Evolutionary conservation across 1,284 basidiomycete species (phyloP), one percentile per base, ranked within the genome.

Genomic region (Cryptococcus sp.): DNA sequence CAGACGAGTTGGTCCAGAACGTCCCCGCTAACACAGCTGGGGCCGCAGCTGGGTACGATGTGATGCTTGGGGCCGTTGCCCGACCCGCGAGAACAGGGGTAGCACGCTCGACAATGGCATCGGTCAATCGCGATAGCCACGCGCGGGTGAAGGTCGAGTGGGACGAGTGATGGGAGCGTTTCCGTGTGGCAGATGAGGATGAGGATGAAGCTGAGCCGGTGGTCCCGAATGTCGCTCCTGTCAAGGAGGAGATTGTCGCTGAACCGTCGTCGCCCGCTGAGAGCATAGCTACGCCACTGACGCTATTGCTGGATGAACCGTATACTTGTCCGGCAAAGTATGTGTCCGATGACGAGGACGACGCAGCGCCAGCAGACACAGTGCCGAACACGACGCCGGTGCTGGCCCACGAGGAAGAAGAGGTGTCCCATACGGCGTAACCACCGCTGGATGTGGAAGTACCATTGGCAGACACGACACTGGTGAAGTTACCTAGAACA

Each of bases 1-100:
- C 85, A 1, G 87, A 85, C 42, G 82, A 82, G 70, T 96, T 96
- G 17, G 85, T 88, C 90, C 91, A 98, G 81, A 94, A 98, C 2
- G 85, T 85, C 39, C 91, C 94, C 0, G 91, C 84, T 45, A 96
- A 82, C 56, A 97, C 86, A 35, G 92, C 87, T 1, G 93, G 91
- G 1, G 90, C 87, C 0, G 84, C 79, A 1, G 85, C 82, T 1
- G 85, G 76, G 27, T 83, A 80, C 0, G 82, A 61, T 19, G 84
- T 62, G 54, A 78, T 69, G 1, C 73, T 68, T 1, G 70, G 67
- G 0, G 72, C 66, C 5, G 70, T 65, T 19, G 89, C 88, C 16
- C 91, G 83, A 2, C 83, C 73, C 0, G 81, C 64, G 1, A 69
- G 56, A 8, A 60, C 39, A 7, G 54, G 59, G 38, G 47, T 46